phyloP scores from a whole-genome alignment of 169 alveolate species.

The Plasmodium gonderi region DNA sequence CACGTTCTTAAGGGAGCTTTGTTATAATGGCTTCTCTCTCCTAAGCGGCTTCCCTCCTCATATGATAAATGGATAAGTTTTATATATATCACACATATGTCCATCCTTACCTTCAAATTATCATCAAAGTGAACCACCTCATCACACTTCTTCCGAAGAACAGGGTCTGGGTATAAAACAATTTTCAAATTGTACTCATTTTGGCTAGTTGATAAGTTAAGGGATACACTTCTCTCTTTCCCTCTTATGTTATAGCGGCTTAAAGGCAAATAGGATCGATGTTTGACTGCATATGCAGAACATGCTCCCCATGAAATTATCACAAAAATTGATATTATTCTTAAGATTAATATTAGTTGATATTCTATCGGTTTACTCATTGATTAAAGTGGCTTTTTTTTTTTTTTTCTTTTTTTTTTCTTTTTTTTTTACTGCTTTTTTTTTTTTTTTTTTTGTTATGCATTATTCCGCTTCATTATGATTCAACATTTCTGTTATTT shows the following conservation, averaged over 20 bases:
- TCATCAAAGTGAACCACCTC: slow-evolving; percentile 49
- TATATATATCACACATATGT: not conserved
- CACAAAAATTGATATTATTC: not conserved
- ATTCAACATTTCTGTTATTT: too few species aligned
- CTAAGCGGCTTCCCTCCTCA: too few species aligned
- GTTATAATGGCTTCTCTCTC: too few species aligned
- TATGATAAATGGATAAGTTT: not conserved
- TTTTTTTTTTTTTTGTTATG: not conserved
- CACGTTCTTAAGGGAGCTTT: too few species aligned
- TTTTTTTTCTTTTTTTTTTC: not conserved
- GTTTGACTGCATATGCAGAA: not conserved
- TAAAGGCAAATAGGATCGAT: not conserved
- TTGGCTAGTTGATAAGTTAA: not conserved
- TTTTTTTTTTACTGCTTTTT: not conserved
- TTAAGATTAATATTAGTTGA: not conserved
- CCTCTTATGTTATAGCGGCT: not conserved
- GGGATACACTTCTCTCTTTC: not conserved
- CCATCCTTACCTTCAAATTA: slow-evolving; percentile 19
- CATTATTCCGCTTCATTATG: not conserved
- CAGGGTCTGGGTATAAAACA: slow-evolving; percentile 30
- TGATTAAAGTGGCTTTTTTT: not conserved
- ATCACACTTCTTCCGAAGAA: slow-evolving; percentile 22
- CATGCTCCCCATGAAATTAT: not conserved
- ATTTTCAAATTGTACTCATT: slow-evolving; percentile 26
- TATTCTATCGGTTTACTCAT: not conserved